phyloP scores from a whole-genome alignment of 2,329 filamentous ascomycete genomes.

The Scedosporium aurantiacum region DNA sequence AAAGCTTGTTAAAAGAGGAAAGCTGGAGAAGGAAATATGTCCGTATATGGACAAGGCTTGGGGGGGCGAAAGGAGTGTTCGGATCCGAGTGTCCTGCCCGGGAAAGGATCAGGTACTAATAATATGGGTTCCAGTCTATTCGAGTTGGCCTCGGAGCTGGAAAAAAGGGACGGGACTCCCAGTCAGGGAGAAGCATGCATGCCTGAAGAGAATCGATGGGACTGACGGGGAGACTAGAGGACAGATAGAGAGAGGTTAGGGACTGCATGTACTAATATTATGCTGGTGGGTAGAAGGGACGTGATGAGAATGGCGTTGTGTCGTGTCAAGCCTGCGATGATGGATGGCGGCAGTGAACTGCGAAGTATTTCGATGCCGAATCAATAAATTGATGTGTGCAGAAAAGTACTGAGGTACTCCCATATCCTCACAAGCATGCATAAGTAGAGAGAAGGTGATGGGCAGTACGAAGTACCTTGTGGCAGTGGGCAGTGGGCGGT shows the following conservation, averaged over 20 bases:
- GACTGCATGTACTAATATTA: not conserved
- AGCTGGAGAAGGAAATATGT: not conserved
- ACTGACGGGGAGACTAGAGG: not conserved
- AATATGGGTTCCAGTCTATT: not conserved
- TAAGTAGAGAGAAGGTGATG: too few species aligned
- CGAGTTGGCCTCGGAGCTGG: not conserved
- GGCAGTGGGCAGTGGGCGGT: not conserved
- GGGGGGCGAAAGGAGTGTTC: not conserved
- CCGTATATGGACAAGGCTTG: not conserved
- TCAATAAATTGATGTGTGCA: too few species aligned
- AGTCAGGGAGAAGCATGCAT: not conserved
- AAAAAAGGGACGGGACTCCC: not conserved
- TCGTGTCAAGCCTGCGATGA: not conserved
- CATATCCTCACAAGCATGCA: too few species aligned
- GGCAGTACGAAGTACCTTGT: not conserved
- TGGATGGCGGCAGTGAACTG: not conserved
- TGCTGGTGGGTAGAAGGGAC: not conserved
- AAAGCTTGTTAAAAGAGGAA: not conserved
- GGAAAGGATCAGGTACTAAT: too few species aligned
- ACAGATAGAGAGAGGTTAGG: not conserved
- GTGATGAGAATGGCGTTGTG: not conserved
- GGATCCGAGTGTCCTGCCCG: not conserved
- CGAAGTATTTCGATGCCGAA: too few species aligned
- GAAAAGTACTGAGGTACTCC: too few species aligned
- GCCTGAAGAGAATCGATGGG: not conserved